Evolutionary conservation across 176 grass and related monocot genomes (phyloP), one percentile per base, ranked within the genome.

Genomic region (Oryza brachyantha): DNA sequence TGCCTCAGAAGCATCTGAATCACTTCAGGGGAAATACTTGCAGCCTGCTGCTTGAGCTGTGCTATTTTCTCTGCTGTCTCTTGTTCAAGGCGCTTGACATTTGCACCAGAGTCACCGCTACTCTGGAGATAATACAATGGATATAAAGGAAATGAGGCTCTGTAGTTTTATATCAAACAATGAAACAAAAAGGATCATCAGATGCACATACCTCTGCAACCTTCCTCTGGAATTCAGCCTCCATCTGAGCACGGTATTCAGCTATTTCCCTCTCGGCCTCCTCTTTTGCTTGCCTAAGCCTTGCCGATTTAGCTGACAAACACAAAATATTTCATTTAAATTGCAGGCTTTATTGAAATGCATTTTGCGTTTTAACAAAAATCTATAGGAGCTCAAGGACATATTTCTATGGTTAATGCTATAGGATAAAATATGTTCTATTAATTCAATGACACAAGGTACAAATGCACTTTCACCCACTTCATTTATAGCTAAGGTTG

Each of bases 241-340:
- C 94, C 89, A 93, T 82, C 50, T 89, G 81, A 13, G 84, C 75
- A 79, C 91, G 89, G 76, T 89, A 97, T 45, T 86, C 91, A 7
- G 94, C 74, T 83, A 91, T 80, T 48, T 97, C 91, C 42, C 72
- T 90, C 70, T 97, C 91, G 39, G 91, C 94, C 79, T 97, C 94
- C 84, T 93, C 94, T 74, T 97, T 97, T 22, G 94, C 94, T 70
- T 93, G 86, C 84, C 80, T 91, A 29, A 97, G 86, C 86, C 91
- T 91, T 31, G 88, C 86, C 5, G 63, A 80, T 82, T 93, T 97
- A 75, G 86, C 94, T 97, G 74, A 43, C 38, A 75, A 78, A 73
- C 35, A 81, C 3, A 45, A 74, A 81, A 72, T 5, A 43, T 63
- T 34, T 68, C 37, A 52, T 13, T 71, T 66, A 10, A 6, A 28